Percentiles rank a stretch among this genome's conserved stretches.
Evolutionary conservation across 345 rosid species (phyloP).

Genomic region (Moringa oleifera): DNA sequence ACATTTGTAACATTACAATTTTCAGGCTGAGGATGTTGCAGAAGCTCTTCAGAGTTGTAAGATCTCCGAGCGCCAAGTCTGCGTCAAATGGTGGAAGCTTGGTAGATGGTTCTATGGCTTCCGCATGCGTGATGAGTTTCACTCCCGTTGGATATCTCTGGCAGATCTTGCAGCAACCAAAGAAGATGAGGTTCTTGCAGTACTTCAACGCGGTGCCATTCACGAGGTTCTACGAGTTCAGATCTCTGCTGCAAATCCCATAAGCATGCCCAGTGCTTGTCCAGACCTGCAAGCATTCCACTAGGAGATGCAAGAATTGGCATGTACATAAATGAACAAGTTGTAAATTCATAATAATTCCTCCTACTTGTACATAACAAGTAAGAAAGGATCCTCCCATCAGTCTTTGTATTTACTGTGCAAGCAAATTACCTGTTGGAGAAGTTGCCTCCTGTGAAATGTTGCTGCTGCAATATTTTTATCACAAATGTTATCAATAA

Average conservation of each 20-base stretch:
- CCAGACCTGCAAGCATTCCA: neutral
- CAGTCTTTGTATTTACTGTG: too few species aligned
- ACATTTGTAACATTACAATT: too few species aligned
- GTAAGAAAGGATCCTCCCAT: neutral
- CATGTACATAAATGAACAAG: neutral
- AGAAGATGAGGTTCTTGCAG: constrained; percentile 43
- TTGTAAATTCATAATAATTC: neutral
- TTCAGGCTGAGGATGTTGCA: constrained; percentile 32
- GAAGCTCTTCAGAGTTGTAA: constrained; percentile 35
- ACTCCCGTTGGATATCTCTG: constrained; percentile 40
- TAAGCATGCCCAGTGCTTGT: constrained; percentile 12
- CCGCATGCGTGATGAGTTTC: constrained; percentile 63
- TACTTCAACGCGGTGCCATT: constrained; percentile 60
- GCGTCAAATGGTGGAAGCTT: constrained; percentile 67
- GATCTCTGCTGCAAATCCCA: constrained; percentile 32
- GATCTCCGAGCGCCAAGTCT: constrained; percentile 47
- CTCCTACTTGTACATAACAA: neutral
- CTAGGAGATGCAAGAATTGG: neutral
- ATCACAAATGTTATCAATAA: too few species aligned
- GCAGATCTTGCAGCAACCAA: constrained; percentile 36
- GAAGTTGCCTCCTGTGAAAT: too few species aligned
- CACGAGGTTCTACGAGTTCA: constrained; percentile 62
- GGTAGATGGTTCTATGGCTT: constrained; percentile 64
- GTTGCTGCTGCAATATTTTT: too few species aligned
- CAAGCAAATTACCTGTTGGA: too few species aligned